phyloP scores from a whole-genome alignment of 179 eudicot genomes.

The Gypsophila paniculata region DNA sequence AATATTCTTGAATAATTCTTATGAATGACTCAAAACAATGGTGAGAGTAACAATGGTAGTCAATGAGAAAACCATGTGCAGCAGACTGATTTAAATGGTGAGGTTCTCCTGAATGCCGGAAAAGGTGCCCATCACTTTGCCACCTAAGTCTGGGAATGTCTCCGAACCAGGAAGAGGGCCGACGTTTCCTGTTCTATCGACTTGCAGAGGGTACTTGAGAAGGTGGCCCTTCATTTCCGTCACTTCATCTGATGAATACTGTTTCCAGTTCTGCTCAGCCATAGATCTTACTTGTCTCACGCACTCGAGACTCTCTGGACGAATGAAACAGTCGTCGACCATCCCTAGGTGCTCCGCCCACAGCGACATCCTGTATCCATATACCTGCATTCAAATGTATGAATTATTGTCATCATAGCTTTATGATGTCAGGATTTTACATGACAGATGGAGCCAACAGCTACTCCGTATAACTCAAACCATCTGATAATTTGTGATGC shows the following conservation, averaged over 20 bases:
- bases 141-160: slow-evolving; percentile 36
- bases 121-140: slow-evolving; percentile 34
- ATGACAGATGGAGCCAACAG: too few relatives aligned
- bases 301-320: slow-evolving; percentile 34
- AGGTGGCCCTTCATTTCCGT: slow-evolving; percentile 33
- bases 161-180: slow-evolving; percentile 34
- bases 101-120: slow-evolving; percentile 34
- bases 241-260: slow-evolving; percentile 33
- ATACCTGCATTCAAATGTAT: slow-evolving; percentile 28
- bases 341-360: slow-evolving; percentile 40
- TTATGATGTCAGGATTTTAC: too few relatives aligned
- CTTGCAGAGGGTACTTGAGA: slow-evolving; percentile 34
- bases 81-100: slow-evolving; percentile 24
- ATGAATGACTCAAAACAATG: neutral
- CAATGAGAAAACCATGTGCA: neutral
- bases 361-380: slow-evolving; percentile 41
- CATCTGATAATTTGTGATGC: neutral
- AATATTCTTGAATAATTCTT: too few relatives aligned
- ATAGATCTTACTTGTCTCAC: slow-evolving; percentile 25
- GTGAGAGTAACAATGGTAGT: neutral
- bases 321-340: slow-evolving; percentile 26
- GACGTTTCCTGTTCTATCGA: slow-evolving; percentile 28
- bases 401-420: neutral
- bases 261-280: slow-evolving; percentile 33
- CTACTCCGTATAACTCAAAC: too few relatives aligned